Conservation (phyloP, 768 basidiomycete genomes). For the Termitomyces sp. region DNA sequence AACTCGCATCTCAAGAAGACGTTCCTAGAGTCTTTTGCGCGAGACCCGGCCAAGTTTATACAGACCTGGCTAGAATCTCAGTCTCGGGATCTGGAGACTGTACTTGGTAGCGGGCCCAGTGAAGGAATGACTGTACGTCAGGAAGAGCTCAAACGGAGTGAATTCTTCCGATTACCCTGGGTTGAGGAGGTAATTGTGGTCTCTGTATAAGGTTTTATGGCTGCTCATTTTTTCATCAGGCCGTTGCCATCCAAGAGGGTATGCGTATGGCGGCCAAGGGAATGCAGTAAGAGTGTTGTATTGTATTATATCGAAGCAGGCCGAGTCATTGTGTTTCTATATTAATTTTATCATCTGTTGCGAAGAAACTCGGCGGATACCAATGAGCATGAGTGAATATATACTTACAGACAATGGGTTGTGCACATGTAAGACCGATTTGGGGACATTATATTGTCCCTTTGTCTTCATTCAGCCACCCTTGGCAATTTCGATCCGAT, state of each 20-base stretch:
- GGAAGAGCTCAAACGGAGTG: constrained; percentile 83
- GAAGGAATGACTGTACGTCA: constrained; percentile 78
- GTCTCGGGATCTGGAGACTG: constrained; percentile 82
- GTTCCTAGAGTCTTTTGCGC: constrained; percentile 79
- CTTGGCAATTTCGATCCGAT: constrained; percentile 10
- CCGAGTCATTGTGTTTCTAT: neutral
- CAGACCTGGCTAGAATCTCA: constrained; percentile 91
- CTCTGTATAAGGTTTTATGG: neutral
- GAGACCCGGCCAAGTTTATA: constrained; percentile 75
- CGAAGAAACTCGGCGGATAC: neutral
- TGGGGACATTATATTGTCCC: neutral
- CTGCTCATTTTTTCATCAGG: constrained; percentile 33
- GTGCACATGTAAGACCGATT: neutral
- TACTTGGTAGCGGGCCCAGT: constrained; percentile 83
- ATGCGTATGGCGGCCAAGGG: constrained; percentile 55
- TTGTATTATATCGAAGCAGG: neutral
- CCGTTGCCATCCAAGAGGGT: constrained; percentile 82
- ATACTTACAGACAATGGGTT: neutral
- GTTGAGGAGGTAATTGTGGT: constrained; percentile 56
- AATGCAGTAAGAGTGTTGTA: constrained; percentile 26
- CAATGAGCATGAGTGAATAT: neutral
- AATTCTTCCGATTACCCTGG: constrained; percentile 91
- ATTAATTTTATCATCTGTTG: neutral
- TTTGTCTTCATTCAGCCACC: neutral
- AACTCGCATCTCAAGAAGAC: constrained; percentile 84